A percentile compares a stretch with the other conserved stretches of the same genome.
phyloP scores from a whole-genome alignment of 495 filamentous ascomycete genomes.

The Penicillium diatomitis region DNA sequence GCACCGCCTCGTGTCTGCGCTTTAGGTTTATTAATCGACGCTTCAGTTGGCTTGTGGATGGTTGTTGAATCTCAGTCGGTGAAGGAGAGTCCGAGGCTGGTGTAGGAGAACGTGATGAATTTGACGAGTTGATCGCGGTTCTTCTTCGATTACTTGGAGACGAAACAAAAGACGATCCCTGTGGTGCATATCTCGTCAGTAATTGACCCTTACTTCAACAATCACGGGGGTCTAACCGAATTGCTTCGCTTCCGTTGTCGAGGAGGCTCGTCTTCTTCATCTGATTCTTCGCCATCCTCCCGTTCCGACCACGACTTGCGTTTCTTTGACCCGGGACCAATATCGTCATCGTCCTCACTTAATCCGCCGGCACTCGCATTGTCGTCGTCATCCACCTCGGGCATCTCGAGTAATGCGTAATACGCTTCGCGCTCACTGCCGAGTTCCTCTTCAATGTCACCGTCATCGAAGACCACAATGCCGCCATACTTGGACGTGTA shows the following conservation, averaged over 20 bases:
- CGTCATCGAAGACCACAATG: constrained; percentile 89
- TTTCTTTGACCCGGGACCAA: constrained; percentile 46
- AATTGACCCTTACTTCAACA: neutral
- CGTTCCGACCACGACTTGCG: constrained; percentile 76
- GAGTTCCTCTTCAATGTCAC: constrained; percentile 89
- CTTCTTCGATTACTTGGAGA: constrained; percentile 37
- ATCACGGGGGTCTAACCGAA: constrained; percentile 49
- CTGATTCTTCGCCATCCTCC: constrained; percentile 60
- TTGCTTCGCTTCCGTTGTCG: constrained; percentile 76
- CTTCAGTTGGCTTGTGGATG: constrained; percentile 61
- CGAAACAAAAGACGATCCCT: constrained; percentile 53
- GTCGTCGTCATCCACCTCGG: constrained; percentile 67
- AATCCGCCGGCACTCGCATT: constrained; percentile 36
- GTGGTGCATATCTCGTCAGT: constrained; percentile 15
- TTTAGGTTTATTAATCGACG: constrained; percentile 64
- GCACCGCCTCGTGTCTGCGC: constrained; percentile 60
- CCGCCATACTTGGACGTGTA: constrained; percentile 74
- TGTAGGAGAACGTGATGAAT: constrained; percentile 38
- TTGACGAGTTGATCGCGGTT: constrained; percentile 30
- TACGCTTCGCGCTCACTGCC: constrained; percentile 67
- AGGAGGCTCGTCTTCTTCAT: constrained; percentile 59
- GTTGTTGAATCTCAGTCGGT: constrained; percentile 49
- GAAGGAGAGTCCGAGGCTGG: constrained; percentile 43
- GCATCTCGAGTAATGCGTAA: constrained; percentile 76
- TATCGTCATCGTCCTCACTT: constrained; percentile 31